These are phyloP conservation scores for sorghum (Sorghum bicolor) DNA, from an alignment of 176 grass and related monocot species.

Conservation along the genomic window Sorghum_bicolor_NCBIv3 NC_012879.2:53584501-53585000, in stretches of 20 bases:
- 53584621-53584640: not conserved
- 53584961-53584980: not conserved
- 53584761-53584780: not conserved
- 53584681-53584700: not conserved
- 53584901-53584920: not conserved
- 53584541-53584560: not conserved
- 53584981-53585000: not conserved
- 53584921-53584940: not conserved
- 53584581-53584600: not conserved
- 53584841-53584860: not conserved
- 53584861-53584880: not conserved
- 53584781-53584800: not conserved
- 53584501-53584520: not conserved
- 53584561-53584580: not conserved
- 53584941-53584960: not conserved
- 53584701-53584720: not conserved
- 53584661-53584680: not conserved
- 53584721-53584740: not conserved
- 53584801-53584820: not conserved
- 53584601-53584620: not conserved
- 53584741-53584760: not conserved
- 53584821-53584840: not conserved
- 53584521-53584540: not conserved
- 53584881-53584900: not conserved
- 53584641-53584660: not conserved